These are phyloP conservation scores for Serpula lacrymans DNA, from an alignment of 768 basidiomycete species.

Conservation along the genomic window DNA sequence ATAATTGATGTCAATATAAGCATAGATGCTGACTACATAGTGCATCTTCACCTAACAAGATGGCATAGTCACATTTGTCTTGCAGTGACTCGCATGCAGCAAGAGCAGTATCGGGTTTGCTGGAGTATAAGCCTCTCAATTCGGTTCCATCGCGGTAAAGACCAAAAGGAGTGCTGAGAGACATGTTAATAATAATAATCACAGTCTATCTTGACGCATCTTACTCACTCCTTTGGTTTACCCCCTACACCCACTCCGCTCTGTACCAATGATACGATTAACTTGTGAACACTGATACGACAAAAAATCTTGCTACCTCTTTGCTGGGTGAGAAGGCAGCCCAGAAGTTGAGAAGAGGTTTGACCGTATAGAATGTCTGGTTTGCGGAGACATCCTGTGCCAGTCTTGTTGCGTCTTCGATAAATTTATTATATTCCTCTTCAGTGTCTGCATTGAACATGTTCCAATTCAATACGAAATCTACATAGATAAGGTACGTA, in stretches of 20 bases:
- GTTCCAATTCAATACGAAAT: no score
- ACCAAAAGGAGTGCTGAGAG: conserved; percentile 64
- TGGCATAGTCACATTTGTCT: conserved; percentile 69
- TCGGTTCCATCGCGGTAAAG: conserved; percentile 78
- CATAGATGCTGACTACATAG: conserved; percentile 2
- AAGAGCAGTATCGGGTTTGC: conserved; percentile 59
- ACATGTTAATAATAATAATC: conserved; percentile 2
- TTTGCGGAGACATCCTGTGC: conserved; percentile 68
- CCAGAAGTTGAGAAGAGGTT: conserved; percentile 78
- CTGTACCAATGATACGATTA: conserved; percentile 29
- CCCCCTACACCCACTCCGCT: conserved; percentile 71
- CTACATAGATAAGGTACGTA: conserved; percentile 32
- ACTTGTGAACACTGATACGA: no score
- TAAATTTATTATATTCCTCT: conserved; percentile 58
- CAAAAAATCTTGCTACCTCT: no score
- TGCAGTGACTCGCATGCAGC: conserved; percentile 67
- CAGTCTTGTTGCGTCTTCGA: conserved; percentile 62
- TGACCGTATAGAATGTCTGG: conserved; percentile 74
- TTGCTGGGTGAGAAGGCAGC: conserved; percentile 73
- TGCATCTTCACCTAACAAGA: conserved; percentile 55
- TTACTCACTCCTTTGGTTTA: conserved; percentile 60
- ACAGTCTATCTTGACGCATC: background rate
- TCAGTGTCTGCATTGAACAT: conserved; percentile 43
- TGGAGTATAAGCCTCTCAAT: conserved; percentile 69
- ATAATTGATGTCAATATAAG: background rate